phyloP scores from a whole-genome alignment of 1,139 yeast species.

The Diutina siamensis region DNA sequence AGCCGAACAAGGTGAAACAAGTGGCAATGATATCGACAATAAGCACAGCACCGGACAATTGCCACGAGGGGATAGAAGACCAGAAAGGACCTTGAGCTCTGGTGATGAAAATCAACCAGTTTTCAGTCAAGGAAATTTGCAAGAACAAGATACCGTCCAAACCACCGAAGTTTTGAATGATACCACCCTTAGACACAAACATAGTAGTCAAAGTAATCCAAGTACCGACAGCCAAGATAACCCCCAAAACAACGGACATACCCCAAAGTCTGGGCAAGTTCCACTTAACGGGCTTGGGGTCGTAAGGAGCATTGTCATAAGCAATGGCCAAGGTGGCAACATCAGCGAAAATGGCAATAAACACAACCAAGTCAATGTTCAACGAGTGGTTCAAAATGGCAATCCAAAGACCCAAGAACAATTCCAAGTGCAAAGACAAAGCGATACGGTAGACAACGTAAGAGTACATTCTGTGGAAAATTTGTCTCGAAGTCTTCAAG shows the following conservation, averaged over 20 bases:
- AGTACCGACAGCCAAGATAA: slow-evolving; percentile 75
- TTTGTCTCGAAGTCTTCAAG: slow-evolving; percentile 86
- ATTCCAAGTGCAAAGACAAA: slow-evolving; percentile 82
- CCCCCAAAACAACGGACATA: slow-evolving; percentile 80
- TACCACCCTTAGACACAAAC: slow-evolving; percentile 72
- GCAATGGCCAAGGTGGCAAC: slow-evolving; percentile 94
- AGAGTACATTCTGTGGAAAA: slow-evolving; percentile 97
- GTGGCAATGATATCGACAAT: slow-evolving; percentile 83
- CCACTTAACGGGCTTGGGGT: slow-evolving; percentile 97
- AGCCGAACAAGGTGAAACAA: slow-evolving; percentile 86
- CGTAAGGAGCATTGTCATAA: slow-evolving; percentile 96
- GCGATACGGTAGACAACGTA: slow-evolving; percentile 96
- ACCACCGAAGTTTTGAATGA: slow-evolving; percentile 89
- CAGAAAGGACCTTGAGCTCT: slow-evolving; percentile 96
- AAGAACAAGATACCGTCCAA: slow-evolving; percentile 85
- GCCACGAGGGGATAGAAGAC: slow-evolving; percentile 90
- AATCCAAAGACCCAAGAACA: slow-evolving; percentile 89
- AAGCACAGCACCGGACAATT: slow-evolving; percentile 85
- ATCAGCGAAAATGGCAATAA: slow-evolving; percentile 92
- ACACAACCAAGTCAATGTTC: slow-evolving; percentile 79
- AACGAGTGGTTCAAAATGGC: slow-evolving; percentile 78
- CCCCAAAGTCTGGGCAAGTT: slow-evolving; percentile 97
- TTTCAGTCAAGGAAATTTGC: slow-evolving; percentile 87
- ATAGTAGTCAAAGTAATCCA: slow-evolving; percentile 89
- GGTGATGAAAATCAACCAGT: slow-evolving; percentile 92